Conservation (phyloP, 2,329 filamentous ascomycete species). For the Drechslerella stenobrocha region DNA sequence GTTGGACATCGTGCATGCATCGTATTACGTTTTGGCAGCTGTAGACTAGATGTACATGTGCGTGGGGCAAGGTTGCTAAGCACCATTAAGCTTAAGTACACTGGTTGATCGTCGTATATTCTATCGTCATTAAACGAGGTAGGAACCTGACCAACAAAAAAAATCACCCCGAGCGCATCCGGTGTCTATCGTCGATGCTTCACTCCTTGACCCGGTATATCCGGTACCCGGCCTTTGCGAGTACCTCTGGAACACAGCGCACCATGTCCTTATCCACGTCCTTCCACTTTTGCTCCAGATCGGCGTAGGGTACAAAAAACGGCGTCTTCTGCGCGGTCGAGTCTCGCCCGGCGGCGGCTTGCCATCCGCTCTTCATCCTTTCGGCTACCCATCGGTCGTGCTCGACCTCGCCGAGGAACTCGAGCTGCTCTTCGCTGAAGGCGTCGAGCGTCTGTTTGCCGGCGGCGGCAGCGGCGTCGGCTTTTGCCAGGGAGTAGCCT, state of each 20-base stretch:
- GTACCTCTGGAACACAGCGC: slow-evolving; percentile 21
- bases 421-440: slow-evolving; percentile 24
- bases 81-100: too few species aligned
- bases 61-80: too few species aligned
- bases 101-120: too few species aligned
- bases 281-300: slow-evolving; percentile 42
- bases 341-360: slow-evolving; percentile 16
- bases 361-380: slow-evolving; percentile 32
- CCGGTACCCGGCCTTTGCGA: slow-evolving; percentile 18
- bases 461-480: not conserved
- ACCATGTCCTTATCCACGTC: slow-evolving; percentile 44
- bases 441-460: slow-evolving; percentile 8
- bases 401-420: slow-evolving; percentile 36
- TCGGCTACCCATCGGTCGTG: slow-evolving; percentile 37
- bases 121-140: too few species aligned
- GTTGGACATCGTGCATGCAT: too few species aligned
- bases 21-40: too few species aligned
- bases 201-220: slow-evolving; percentile 11
- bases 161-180: too few species aligned
- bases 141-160: too few species aligned
- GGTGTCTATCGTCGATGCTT: not conserved
- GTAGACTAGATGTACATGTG: too few species aligned
- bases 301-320: slow-evolving; percentile 31
- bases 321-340: slow-evolving; percentile 28
- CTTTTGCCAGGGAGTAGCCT: slow-evolving; percentile 17